Percentiles rank a stretch among this genome's conserved stretches.
Evolutionary conservation across 495 filamentous ascomycete genomes (phyloP).

Genomic region (Filosporella fistucella): DNA sequence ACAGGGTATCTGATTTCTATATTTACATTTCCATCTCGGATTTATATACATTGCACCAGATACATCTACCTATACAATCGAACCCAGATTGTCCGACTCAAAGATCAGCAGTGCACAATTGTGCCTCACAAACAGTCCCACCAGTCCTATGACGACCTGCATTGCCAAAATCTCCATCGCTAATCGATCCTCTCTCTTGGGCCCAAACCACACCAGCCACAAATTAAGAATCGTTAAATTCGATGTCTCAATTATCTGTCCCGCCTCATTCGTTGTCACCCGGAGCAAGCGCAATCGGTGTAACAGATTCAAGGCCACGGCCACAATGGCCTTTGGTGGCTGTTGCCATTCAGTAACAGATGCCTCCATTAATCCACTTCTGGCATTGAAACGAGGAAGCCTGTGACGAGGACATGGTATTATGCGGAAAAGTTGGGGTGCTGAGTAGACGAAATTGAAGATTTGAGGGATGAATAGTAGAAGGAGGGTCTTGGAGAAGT

Average conservation of each 20-base stretch:
- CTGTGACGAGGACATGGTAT: constrained; percentile 92
- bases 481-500: constrained; percentile 96
- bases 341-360: constrained; percentile 74
- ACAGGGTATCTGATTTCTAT: neutral
- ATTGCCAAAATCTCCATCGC: constrained; percentile 69
- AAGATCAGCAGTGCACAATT: constrained; percentile 80
- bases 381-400: constrained; percentile 79
- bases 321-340: constrained; percentile 64
- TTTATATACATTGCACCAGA: neutral
- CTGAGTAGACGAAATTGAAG: constrained; percentile 93
- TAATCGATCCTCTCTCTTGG: constrained; percentile 80
- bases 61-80: neutral
- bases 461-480: constrained; percentile 90
- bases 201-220: constrained; percentile 94
- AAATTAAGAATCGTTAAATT: constrained; percentile 93
- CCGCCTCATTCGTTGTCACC: constrained; percentile 58
- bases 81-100: constrained; percentile 66
- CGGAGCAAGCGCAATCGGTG: constrained; percentile 58
- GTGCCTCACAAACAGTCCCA: constrained; percentile 83
- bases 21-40: neutral
- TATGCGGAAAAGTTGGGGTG: constrained; percentile 82
- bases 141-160: constrained; percentile 68
- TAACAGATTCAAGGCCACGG: constrained; percentile 55
- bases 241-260: constrained; percentile 71
- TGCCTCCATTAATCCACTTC: constrained; percentile 78